Base-by-base conservation (phyloP, 2,329 filamentous ascomycete species). In the Pestalotiopsis sp. region DNA sequence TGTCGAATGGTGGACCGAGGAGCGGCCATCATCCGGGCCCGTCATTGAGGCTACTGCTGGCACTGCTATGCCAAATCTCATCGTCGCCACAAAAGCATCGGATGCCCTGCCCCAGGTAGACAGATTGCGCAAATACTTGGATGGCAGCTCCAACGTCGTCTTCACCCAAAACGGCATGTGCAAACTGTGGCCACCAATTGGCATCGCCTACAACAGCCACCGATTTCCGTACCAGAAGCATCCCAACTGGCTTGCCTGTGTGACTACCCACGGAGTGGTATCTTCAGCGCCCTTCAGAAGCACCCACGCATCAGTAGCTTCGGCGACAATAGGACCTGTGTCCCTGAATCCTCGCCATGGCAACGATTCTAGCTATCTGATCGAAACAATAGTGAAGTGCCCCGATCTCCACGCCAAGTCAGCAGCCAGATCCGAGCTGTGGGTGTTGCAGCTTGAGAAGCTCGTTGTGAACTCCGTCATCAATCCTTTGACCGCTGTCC, bases 91-190 rank as follows among this genome's bases (percentile, higher is more conserved):
- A 38, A 98, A 97, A 80, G 89, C 94, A 0, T 82, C 88, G 2
- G 82, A 88, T 49, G 92, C 93, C 0, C 78, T 93, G n/a, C 81
- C 86, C 1, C 91, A 92, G 56, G 80, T 85, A 4, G 84, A 85
- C 65, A 77, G 83, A 20, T 80, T 97, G 14, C 83, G 87, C 6
- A 80, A 87, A 1, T 88, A 97, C 66, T 85, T 90, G 2, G 86
- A 89, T 71, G 79, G 82, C 3, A 79, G 85, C 3, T 93, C 91
- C n/a, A 92, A 93, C 0, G 88, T 98, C n/a, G 85, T 92, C 13
- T 93, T 98, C 74, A 82, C 93, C 27, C 95, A 98, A 74, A 97
- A 97, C 74, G 95, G 95, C 61, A 92, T 98, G 89, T 94, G 93
- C 40, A 85, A 83, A 72, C 78, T 88, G 17, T 89, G 87, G 87